Base-by-base conservation (phyloP, 768 basidiomycete genomes). In the Vararia minispora region DNA sequence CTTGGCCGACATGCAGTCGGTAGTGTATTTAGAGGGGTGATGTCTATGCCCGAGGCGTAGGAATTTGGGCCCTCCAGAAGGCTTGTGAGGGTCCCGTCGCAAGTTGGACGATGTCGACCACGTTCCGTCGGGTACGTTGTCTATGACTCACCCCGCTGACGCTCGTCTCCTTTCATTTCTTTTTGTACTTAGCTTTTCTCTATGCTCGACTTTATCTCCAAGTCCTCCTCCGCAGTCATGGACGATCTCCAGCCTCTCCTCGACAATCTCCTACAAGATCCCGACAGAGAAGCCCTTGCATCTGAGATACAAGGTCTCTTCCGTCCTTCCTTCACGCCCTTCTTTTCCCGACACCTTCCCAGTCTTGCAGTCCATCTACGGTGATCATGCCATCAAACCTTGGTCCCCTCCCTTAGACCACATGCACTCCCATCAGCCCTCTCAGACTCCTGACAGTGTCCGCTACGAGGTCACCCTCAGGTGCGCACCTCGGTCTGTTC, bases 351-450 rank as follows among this genome's bases (percentile, higher is more conserved):
- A 20, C 13, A 16, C 10, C 30, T 28, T 18, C 27, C 14, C 51
- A 81, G 86, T 82, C 12, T 60, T 89, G n/a, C 79, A 76, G 53
- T 83, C 83, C 18, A 89, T 89, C 49, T 89, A 88, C 50, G 85
- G 84, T 28, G 74, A 79, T 7, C 61, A 71, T 28, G 65, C 77
- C 11, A 63, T 88, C 27, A 64, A 61, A n/a, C 55, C 75, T 23
- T 86, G 78, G 76, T 61, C 56, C 35, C 62, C 68, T 21, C 48
- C 62, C 20, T 37, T 49, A 32, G 38, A 16, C 23, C 49, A 37
- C 20, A 38, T 43, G 10, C 49, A 40, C 9, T 18, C 21, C 26
- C 12, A 30, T 31, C 39, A 33, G 1, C 23, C 36, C 20, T 41
- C 28, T 14, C 40, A 17, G 17, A 41, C 47, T 27, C 40, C 52